Conservation (phyloP, 2,329 filamentous ascomycete species). For the Coniochaeta sp. region DNA sequence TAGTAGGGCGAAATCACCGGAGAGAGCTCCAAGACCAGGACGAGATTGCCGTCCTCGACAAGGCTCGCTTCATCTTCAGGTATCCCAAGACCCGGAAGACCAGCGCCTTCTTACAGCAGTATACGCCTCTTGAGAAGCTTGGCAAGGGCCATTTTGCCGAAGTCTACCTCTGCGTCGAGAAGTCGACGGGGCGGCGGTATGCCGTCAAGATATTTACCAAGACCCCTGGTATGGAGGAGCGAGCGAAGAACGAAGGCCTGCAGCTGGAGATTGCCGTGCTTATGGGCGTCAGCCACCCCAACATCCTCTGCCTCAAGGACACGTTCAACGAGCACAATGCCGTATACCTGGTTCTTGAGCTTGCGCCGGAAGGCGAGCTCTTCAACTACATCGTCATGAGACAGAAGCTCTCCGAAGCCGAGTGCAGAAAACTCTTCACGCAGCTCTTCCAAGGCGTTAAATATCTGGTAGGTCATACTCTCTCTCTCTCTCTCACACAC, state of each 20-base stretch:
- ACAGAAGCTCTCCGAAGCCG: constrained; percentile 75
- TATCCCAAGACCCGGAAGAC: constrained; percentile 72
- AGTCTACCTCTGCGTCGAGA: constrained; percentile 86
- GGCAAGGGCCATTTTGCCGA: constrained; percentile 95
- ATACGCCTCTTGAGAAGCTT: constrained; percentile 74
- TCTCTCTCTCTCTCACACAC: neutral
- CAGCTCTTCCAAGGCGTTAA: constrained; percentile 93
- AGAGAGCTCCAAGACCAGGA: constrained; percentile 84
- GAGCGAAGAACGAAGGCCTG: constrained; percentile 74
- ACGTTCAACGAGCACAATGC: constrained; percentile 89
- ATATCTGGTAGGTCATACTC: constrained; percentile 64
- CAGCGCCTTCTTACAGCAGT: constrained; percentile 79
- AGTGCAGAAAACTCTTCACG: constrained; percentile 79
- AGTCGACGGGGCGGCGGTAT: constrained; percentile 70
- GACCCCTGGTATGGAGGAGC: constrained; percentile 72
- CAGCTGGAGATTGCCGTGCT: constrained; percentile 95
- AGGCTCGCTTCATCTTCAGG: constrained; percentile 83
- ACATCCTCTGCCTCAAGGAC: constrained; percentile 87
- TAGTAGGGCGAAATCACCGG: constrained; percentile 86
- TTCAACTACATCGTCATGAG: constrained; percentile 95
- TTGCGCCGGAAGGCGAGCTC: constrained; percentile 86
- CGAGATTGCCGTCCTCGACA: constrained; percentile 79
- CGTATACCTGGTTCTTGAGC: constrained; percentile 84
- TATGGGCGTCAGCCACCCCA: constrained; percentile 95
- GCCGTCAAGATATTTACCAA: constrained; percentile 96